Conservation (phyloP, 192 early-diverging fungal species). For the Umbelopsis vinacea region DNA sequence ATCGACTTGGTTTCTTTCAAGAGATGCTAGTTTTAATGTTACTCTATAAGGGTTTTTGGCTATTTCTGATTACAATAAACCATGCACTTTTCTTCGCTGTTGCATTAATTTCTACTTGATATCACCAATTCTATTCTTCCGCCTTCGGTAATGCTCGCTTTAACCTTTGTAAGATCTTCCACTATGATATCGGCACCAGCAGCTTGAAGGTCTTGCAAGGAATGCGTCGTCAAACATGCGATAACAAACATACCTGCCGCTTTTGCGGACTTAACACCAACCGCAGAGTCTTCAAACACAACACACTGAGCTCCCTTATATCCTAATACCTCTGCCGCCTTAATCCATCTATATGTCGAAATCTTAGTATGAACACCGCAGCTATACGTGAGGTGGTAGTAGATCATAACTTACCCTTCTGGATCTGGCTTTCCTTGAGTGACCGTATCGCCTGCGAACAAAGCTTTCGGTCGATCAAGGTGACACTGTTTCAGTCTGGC, state of each 20-base stretch:
- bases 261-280: constrained; percentile 48
- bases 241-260: constrained; percentile 45
- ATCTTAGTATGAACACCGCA: too few relatives aligned
- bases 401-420: constrained; percentile 13
- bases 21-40: too few relatives aligned
- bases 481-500: constrained; percentile 44
- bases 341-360: constrained; percentile 32
- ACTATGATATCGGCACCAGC: constrained; percentile 50
- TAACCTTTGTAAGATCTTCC: constrained; percentile 44
- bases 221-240: constrained; percentile 47
- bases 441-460: constrained; percentile 38
- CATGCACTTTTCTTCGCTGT: too few relatives aligned
- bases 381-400: too few relatives aligned
- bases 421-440: constrained; percentile 45
- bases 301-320: constrained; percentile 43
- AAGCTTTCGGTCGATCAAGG: constrained; percentile 33
- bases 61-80: neutral
- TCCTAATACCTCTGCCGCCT: constrained; percentile 38
- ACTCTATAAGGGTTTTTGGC: too few relatives aligned
- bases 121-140: constrained; percentile 38
- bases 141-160: constrained; percentile 37
- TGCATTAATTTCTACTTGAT: neutral
- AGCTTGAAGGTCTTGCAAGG: constrained; percentile 38
- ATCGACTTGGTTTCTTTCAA: too few relatives aligned
- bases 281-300: constrained; percentile 58